phyloP scores from a whole-genome alignment of 2,329 filamentous ascomycete genomes.

The Pseudocercospora crystallina region DNA sequence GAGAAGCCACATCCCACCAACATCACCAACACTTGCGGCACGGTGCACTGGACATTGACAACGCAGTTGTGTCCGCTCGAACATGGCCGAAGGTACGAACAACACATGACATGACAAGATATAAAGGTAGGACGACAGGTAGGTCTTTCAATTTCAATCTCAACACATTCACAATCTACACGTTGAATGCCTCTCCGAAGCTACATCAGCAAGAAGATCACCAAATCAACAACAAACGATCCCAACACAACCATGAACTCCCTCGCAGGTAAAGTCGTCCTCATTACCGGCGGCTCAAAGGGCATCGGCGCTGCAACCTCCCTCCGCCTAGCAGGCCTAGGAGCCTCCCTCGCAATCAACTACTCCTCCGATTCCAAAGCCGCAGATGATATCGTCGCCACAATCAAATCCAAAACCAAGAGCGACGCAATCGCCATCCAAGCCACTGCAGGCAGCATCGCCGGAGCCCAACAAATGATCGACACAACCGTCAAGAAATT shows the following conservation, averaged over 20 bases:
- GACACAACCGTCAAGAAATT: slow-evolving; percentile 50
- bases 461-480: slow-evolving; percentile 52
- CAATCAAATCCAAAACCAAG: slow-evolving; percentile 40
- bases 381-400: slow-evolving; percentile 54
- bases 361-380: slow-evolving; percentile 58
- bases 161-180: no score
- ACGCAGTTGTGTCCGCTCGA: no score
- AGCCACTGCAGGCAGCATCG: slow-evolving; percentile 53
- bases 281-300: slow-evolving; percentile 17
- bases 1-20: no score
- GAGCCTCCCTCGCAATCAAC: slow-evolving; percentile 50
- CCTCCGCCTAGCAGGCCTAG: slow-evolving; percentile 36
- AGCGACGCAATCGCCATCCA: slow-evolving; percentile 55
- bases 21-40: no score
- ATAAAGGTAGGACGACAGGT: no score
- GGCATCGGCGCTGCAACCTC: slow-evolving; percentile 14
- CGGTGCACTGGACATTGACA: no score
- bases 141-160: no score
- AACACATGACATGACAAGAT: no score
- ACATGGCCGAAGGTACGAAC: no score
- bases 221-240: not conserved
- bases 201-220: no score
- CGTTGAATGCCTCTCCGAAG: no score
- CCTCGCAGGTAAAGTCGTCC: slow-evolving; percentile 18
- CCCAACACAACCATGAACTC: not conserved